Base-by-base conservation (phyloP, 306 rosid species). In the Inga oerstediana region DNA sequence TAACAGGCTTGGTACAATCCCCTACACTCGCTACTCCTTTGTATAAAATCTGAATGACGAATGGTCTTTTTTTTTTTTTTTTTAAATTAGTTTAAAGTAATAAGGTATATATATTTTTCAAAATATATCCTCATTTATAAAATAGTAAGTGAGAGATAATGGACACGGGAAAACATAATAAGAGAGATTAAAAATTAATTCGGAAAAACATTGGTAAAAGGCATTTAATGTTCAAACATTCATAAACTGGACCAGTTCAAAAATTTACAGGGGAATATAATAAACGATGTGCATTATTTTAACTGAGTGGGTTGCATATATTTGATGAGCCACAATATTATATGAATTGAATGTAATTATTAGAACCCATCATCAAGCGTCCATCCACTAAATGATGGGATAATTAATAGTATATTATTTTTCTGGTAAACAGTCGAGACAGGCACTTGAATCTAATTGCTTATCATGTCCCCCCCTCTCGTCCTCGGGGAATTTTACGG, bases 261-360 rank as follows among this genome's bases (percentile, higher is more conserved):
- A 39, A 39, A 37, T 37, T 37, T 4, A 37, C 7, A 37, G 41
- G 5, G 4, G 68, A 1, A 2, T 59, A 54, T 19, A 45, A 84
- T 77, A 1, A 54, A 81, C 49, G 74, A 80, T 45, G 89, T 75
- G 46, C 65, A 54, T 7, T 54, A 66, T 74, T 69, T 61, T 61
- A 61, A 61, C 24, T 4, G 74, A 74, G 87, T 74, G 84, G 87
- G 82, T 66, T 62, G 39, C 81, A 73, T 58, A 39, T 39, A 5
- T 86, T 83, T 17, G 71, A 79, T 51, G 84, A 59, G 52, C 59
- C 70, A 46, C 76, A 71, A n/a, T 59, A n/a, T 22, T 59, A 59
- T 22, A 59, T 59, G 32, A n/a, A n/a, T 59, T 74, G 16, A 37
- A 20, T 70, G 3, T 4, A 61, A 80, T 83, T 54, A 75, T 10